phyloP scores from a whole-genome alignment of 1,284 basidiomycete genomes.

The Heterobasidion annosum region DNA sequence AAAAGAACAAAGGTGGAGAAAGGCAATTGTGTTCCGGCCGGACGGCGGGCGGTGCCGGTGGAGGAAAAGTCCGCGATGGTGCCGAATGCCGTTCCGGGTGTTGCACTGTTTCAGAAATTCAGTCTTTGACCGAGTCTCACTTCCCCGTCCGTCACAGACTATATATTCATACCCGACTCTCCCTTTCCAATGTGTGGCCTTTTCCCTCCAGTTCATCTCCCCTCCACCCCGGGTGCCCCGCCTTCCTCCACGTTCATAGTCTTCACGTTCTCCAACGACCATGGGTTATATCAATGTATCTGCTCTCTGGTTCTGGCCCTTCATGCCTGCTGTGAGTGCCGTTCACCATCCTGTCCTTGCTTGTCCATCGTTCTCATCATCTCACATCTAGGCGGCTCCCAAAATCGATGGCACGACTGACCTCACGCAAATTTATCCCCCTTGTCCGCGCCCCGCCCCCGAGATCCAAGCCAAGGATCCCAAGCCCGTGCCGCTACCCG shows the following conservation, averaged over 20 bases:
- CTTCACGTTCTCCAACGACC: background rate
- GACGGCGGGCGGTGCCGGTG: background rate
- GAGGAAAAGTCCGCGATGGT: background rate
- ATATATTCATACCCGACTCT: background rate
- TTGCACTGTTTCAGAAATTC: background rate
- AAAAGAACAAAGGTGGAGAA: background rate
- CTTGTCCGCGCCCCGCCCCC: background rate
- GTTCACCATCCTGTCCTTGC: background rate
- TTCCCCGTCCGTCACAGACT: background rate
- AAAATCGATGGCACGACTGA: background rate
- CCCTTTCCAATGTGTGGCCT: background rate
- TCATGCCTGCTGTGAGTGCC: background rate
- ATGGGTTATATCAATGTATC: background rate
- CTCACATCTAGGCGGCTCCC: background rate
- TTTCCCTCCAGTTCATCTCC: background rate
- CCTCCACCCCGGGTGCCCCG: background rate
- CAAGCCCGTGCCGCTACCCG: slow-evolving; percentile 28
- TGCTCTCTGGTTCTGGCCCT: background rate
- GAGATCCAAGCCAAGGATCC: background rate
- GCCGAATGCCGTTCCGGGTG: background rate
- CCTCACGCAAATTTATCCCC: background rate
- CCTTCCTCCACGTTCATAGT: background rate
- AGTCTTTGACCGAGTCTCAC: background rate
- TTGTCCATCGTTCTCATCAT: background rate
- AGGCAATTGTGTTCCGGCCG: background rate